phyloP scores from a whole-genome alignment of 495 filamentous ascomycete species.

The Lichenothelia convexa region DNA sequence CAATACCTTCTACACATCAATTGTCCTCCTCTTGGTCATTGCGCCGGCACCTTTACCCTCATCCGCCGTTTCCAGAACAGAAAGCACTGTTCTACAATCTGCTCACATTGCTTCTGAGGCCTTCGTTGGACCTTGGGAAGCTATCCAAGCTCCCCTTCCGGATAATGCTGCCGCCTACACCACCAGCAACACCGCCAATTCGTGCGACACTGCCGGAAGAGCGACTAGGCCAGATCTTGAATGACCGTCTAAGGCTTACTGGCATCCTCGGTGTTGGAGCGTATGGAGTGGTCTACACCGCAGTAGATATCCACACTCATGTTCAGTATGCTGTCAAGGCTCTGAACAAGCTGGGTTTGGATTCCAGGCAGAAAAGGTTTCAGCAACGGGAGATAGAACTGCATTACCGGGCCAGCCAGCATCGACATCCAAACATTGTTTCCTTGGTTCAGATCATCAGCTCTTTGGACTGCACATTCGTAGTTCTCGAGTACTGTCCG shows the following conservation, averaged over 20 bases:
- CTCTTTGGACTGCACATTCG: slow-evolving; percentile 80
- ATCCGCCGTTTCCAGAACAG: too few species aligned
- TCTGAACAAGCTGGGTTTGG: slow-evolving; percentile 79
- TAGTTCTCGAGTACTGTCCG: slow-evolving; percentile 92
- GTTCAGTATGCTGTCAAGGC: slow-evolving; percentile 89
- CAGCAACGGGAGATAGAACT: slow-evolving; percentile 85
- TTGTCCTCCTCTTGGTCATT: too few species aligned
- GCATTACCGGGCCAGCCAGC: slow-evolving; percentile 72
- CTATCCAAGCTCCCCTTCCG: slow-evolving; percentile 2
- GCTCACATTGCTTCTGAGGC: slow-evolving; percentile 13
- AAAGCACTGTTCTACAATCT: too few species aligned
- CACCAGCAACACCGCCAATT: slow-evolving; percentile 37
- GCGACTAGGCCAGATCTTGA: slow-evolving; percentile 68
- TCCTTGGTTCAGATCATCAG: slow-evolving; percentile 91
- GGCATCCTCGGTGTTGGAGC: slow-evolving; percentile 81
- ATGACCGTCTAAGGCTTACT: slow-evolving; percentile 63
- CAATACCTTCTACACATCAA: too few species aligned
- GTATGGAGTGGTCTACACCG: slow-evolving; percentile 92
- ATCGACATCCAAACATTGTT: slow-evolving; percentile 90
- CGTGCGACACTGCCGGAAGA: slow-evolving; percentile 52
- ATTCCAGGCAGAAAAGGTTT: slow-evolving; percentile 71
- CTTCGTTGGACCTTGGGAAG: slow-evolving; percentile 16
- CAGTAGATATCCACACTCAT: slow-evolving; percentile 69
- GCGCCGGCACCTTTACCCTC: too few species aligned
- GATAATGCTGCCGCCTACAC: slow-evolving; percentile 40